Conservation (phyloP, 345 rosid species). For the Durio zibethinus region DNA sequence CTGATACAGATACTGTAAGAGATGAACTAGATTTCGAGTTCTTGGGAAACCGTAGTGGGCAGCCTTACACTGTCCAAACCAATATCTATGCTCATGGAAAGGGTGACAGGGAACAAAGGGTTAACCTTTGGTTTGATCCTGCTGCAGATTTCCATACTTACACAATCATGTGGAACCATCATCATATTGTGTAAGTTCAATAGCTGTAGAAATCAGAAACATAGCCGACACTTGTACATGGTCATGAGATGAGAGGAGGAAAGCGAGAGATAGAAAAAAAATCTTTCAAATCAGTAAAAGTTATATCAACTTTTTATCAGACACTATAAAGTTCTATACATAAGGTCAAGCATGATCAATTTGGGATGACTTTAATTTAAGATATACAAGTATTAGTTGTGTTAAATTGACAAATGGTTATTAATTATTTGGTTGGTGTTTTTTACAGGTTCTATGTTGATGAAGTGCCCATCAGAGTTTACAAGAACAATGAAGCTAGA, state of each 20-base stretch:
- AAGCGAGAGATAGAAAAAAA: neutral
- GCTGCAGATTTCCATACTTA: slow-evolving; percentile 67
- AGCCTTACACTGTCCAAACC: slow-evolving; percentile 92
- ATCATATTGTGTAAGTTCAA: slow-evolving; percentile 61
- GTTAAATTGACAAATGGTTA: neutral
- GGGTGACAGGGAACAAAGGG: slow-evolving; percentile 85
- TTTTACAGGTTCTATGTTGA: slow-evolving; percentile 66
- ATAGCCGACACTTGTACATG: neutral
- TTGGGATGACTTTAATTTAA: neutral
- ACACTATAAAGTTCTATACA: neutral
- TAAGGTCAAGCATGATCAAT: neutral
- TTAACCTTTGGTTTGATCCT: slow-evolving; percentile 96
- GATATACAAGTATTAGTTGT: neutral
- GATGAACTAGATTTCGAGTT: slow-evolving; percentile 95
- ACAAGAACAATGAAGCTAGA: slow-evolving; percentile 73
- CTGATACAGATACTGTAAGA: slow-evolving; percentile 56
- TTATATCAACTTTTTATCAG: neutral
- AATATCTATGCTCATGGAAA: slow-evolving; percentile 86
- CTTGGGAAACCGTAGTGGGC: slow-evolving; percentile 82
- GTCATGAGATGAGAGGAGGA: neutral
- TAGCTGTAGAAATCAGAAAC: neutral
- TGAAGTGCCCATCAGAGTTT: slow-evolving; percentile 80
- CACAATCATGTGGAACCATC: slow-evolving; percentile 70
- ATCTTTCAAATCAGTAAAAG: neutral
- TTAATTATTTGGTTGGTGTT: neutral